A percentile compares a stretch with the other conserved stretches of the same genome.
These are phyloP conservation scores for Lindgomyces ingoldianus DNA, from an alignment of 495 filamentous ascomycete species.

Conservation along the genomic window DNA sequence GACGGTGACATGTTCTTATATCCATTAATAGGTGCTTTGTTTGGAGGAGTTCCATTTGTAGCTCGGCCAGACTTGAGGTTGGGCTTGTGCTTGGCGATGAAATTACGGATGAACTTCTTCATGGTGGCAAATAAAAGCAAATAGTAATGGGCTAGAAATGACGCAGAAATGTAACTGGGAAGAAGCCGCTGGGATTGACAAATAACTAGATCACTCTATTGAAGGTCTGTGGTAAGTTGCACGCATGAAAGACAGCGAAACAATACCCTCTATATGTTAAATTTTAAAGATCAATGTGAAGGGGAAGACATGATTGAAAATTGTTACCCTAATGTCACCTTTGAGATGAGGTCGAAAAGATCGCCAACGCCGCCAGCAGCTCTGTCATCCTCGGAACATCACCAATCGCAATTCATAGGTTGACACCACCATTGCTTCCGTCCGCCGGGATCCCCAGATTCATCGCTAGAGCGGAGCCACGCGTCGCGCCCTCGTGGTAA, in stretches of 20 bases:
- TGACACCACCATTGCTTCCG: not conserved
- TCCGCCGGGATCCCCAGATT: not conserved
- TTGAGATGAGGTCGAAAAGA: not conserved
- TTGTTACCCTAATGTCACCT: constrained; percentile 15
- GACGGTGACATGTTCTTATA: not conserved
- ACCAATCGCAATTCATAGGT: constrained; percentile 10
- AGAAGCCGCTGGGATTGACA: not conserved
- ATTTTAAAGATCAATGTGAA: not conserved
- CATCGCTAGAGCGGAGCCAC: constrained; percentile 10
- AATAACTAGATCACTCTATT: not conserved
- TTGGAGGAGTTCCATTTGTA: not conserved
- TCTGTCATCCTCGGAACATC: constrained; percentile 29
- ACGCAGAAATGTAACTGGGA: not conserved
- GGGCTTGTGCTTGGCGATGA: constrained; percentile 18
- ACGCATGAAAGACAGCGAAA: not conserved
- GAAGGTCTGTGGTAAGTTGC: not conserved
- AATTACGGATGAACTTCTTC: constrained; percentile 4
- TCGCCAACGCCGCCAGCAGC: constrained; percentile 3
- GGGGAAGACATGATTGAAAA: not conserved
- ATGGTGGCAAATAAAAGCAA: constrained; percentile 4
- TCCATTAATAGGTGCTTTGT: not conserved
- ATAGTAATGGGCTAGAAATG: not conserved
- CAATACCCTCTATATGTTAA: not conserved
- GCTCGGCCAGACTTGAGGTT: not conserved
- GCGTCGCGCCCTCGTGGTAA: constrained; percentile 20